Percentiles rank a stretch among this genome's conserved stretches.
Evolutionary conservation across 2,329 filamentous ascomycete genomes (phyloP).

Genomic region (Dactylellina sp.): DNA sequence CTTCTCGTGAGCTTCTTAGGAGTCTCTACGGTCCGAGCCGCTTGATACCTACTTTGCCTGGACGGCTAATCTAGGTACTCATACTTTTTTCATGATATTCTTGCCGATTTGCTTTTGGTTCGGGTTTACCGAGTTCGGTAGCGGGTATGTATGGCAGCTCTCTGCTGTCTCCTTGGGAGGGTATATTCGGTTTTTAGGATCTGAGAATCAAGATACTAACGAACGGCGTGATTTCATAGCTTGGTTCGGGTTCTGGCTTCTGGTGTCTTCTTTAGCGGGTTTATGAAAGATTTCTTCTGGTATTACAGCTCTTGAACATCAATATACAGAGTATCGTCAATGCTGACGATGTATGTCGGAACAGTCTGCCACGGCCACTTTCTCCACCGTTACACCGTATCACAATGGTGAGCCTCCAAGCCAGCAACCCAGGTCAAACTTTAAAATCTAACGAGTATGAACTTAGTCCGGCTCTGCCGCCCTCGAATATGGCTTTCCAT

Average conservation of each 20-base stretch:
- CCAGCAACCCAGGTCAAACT: neutral
- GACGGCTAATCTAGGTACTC: conserved; percentile 94
- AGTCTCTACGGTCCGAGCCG: conserved; percentile 63
- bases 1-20: conserved; percentile 17
- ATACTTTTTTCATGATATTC: conserved; percentile 98
- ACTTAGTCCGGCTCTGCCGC: conserved; percentile 82
- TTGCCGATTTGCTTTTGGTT: conserved; percentile 97
- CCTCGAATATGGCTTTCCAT: conserved; percentile 96
- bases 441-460: neutral
- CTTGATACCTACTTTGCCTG: conserved; percentile 97
- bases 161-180: no score
- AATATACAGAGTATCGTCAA: neutral
- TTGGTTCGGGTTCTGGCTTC: conserved; percentile 77
- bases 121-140: conserved; percentile 83
- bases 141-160: conserved; percentile 83
- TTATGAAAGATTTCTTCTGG: conserved; percentile 93
- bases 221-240: conserved; percentile 59
- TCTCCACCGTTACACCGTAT: conserved; percentile 93
- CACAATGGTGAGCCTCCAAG: conserved; percentile 73
- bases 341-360: neutral
- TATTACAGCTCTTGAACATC: conserved; percentile 16
- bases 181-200: conserved; percentile 12
- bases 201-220: conserved; percentile 10
- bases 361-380: conserved; percentile 80
- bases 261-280: conserved; percentile 88